Conservation (phyloP, 768 basidiomycete genomes). For the Hypholoma sublateritium region DNA sequence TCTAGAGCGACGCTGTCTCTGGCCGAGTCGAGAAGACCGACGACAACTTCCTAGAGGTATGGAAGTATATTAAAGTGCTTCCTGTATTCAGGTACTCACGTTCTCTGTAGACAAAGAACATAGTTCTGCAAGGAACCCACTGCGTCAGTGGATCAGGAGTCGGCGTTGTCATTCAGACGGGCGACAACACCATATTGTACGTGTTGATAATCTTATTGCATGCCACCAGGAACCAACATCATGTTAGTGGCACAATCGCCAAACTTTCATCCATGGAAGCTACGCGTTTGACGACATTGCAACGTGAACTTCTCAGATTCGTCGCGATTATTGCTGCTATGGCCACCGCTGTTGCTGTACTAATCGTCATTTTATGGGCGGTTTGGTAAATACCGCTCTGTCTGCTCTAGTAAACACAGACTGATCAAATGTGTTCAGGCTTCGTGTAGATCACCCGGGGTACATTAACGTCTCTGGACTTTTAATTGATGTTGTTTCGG, state of each 20-base stretch:
- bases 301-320: slow-evolving; percentile 54
- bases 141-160: slow-evolving; percentile 49
- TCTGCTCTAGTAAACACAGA: not conserved
- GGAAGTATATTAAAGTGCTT: not conserved
- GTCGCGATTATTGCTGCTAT: slow-evolving; percentile 50
- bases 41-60: slow-evolving; percentile 29
- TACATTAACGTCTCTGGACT: slow-evolving; percentile 51
- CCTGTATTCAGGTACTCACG: slow-evolving; percentile 18
- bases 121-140: slow-evolving; percentile 57
- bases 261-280: slow-evolving; percentile 37
- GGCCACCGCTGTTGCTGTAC: slow-evolving; percentile 40
- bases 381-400: slow-evolving; percentile 23
- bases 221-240: not conserved
- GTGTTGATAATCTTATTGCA: not conserved
- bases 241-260: slow-evolving; percentile 31
- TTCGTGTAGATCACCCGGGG: slow-evolving; percentile 34
- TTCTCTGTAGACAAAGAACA: slow-evolving; percentile 48
- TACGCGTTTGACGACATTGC: slow-evolving; percentile 44
- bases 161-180: slow-evolving; percentile 48
- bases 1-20: slow-evolving; percentile 33
- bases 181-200: slow-evolving; percentile 48
- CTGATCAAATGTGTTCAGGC: slow-evolving; percentile 25
- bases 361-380: slow-evolving; percentile 51
- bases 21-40: slow-evolving; percentile 34
- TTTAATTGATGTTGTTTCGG: slow-evolving; percentile 58